A percentile compares a stretch with the other conserved stretches of the same genome.
Evolutionary conservation across 2,329 filamentous ascomycete genomes (phyloP).

Genomic region (Epichloe amarillans): DNA sequence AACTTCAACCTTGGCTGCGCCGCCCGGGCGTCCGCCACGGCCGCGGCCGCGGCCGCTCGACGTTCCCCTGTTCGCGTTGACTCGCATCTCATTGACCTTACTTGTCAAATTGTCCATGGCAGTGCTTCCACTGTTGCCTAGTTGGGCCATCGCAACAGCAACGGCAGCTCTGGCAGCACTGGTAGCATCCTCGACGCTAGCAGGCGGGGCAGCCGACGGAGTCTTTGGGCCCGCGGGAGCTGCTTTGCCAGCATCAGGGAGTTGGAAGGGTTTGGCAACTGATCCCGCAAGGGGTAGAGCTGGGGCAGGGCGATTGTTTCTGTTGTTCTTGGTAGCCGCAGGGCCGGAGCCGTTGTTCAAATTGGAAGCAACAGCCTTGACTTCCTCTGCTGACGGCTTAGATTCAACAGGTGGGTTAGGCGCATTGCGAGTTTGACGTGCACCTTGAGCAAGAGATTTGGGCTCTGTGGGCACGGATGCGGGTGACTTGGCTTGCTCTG

Average conservation of each 20-base stretch:
- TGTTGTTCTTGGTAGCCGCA: conserved; percentile 19
- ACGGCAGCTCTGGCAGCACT: conserved; percentile 64
- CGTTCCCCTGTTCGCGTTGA: conserved; percentile 41
- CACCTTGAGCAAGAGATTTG: conserved; percentile 36
- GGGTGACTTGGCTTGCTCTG: conserved; percentile 34
- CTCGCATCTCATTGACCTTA: conserved; percentile 65
- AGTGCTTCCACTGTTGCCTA: conserved; percentile 33
- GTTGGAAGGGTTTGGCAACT: conserved; percentile 23
- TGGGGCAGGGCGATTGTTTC: conserved; percentile 43
- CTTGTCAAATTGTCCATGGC: conserved; percentile 58
- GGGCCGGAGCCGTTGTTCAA: conserved; percentile 24
- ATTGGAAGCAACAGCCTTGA: conserved; percentile 31
- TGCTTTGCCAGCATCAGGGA: conserved; percentile 16
- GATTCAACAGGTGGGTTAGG: conserved; percentile 55
- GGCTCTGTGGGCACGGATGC: conserved; percentile 36
- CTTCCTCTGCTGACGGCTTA: conserved; percentile 43
- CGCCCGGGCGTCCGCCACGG: conserved; percentile 29
- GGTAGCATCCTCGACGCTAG: conserved; percentile 50
- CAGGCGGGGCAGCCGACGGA: conserved; percentile 21
- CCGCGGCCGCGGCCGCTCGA: conserved; percentile 37
- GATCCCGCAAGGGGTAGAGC: conserved; percentile 49
- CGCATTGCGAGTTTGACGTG: conserved; percentile 32
- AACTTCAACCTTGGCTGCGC: conserved; percentile 63
- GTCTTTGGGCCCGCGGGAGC: conserved; percentile 23
- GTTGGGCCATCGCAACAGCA: conserved; percentile 67